Percentiles rank a stretch among this genome's conserved stretches.
Evolutionary conservation across 257 asterid genomes (phyloP).

Genomic region (Cynanchum wilfordii): DNA sequence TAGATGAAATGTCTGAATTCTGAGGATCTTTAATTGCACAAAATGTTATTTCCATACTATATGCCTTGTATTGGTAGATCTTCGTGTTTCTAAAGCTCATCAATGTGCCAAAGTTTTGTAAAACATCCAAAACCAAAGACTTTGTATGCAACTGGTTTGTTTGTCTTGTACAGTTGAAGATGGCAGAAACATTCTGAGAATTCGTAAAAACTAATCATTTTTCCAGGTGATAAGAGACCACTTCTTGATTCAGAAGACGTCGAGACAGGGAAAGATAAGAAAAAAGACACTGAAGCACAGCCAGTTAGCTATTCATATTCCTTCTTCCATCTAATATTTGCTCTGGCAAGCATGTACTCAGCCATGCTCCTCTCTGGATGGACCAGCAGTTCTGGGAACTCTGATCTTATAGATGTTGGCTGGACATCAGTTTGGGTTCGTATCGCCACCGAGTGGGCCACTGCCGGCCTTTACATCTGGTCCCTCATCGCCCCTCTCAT

Average conservation of each 20-base stretch:
- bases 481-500: conserved; percentile 82
- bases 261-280: conserved; percentile 64
- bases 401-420: conserved; percentile 78
- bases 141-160: not conserved
- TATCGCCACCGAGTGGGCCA: conserved; percentile 74
- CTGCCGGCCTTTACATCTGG: conserved; percentile 84
- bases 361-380: conserved; percentile 98
- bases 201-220: not conserved
- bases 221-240: conserved; percentile 57
- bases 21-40: not conserved
- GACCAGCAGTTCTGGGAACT: conserved; percentile 64
- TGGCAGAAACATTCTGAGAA: not conserved
- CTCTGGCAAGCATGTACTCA: conserved; percentile 96
- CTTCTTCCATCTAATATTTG: conserved; percentile 91
- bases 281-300: conserved; percentile 40
- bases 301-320: conserved; percentile 89
- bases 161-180: not conserved
- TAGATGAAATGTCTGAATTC: not conserved
- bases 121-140: not conserved
- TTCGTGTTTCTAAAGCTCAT: not conserved
- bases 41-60: not conserved
- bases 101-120: not conserved
- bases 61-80: not conserved
- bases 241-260: conserved; percentile 61
- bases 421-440: conserved; percentile 98